phyloP scores from a whole-genome alignment of 805 yeast species.

The Saturnispora kantuleensis region DNA sequence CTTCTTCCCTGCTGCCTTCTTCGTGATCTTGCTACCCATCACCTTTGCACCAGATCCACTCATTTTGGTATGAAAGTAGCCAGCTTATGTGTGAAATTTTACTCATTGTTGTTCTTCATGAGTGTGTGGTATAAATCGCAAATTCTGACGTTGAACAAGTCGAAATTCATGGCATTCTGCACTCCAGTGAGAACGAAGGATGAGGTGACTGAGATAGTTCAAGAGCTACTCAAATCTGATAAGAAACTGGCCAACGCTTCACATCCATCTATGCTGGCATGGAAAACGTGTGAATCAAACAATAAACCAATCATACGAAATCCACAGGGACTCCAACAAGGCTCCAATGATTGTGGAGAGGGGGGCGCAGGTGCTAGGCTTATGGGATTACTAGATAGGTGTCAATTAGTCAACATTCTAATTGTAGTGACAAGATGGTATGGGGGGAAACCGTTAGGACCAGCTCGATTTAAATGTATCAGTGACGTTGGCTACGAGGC shows the following conservation, averaged over 20 bases:
- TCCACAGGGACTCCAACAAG: constrained; percentile 36
- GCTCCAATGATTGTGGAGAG: constrained; percentile 63
- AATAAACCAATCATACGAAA: constrained; percentile 5
- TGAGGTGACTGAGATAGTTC: constrained; percentile 36
- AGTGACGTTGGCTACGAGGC: constrained; percentile 46
- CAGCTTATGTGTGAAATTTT: neutral
- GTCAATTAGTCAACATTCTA: constrained; percentile 42
- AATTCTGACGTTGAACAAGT: constrained; percentile 39
- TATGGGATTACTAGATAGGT: constrained; percentile 41
- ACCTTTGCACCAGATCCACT: too few species aligned
- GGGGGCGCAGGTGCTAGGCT: constrained; percentile 61
- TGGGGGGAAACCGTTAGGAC: constrained; percentile 69
- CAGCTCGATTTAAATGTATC: constrained; percentile 61
- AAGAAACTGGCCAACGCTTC: constrained; percentile 47
- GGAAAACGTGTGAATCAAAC: constrained; percentile 40
- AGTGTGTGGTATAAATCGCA: constrained; percentile 33
- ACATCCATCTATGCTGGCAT: constrained; percentile 69
- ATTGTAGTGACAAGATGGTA: constrained; percentile 75
- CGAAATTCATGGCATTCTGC: constrained; percentile 59
- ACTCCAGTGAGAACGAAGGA: constrained; percentile 28
- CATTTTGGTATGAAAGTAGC: neutral
- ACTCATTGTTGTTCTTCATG: neutral
- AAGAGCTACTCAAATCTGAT: constrained; percentile 33
- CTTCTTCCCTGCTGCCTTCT: constrained; percentile 1
- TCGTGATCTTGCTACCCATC: neutral